phyloP scores from a whole-genome alignment of 1,284 basidiomycete species.

The Irpex rosettiformis region DNA sequence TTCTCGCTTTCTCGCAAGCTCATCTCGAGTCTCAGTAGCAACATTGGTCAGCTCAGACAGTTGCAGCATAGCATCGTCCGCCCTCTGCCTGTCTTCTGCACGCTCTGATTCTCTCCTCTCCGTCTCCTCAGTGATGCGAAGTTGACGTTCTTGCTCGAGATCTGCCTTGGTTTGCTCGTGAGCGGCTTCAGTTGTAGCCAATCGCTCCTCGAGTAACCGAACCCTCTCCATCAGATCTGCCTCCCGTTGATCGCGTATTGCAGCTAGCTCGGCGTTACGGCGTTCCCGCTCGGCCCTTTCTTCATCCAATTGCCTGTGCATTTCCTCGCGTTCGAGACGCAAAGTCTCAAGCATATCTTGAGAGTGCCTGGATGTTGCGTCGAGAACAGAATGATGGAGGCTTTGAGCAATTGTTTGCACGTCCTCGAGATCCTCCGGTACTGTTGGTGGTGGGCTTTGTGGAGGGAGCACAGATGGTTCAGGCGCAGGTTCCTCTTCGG shows the following conservation, averaged over 20 bases:
- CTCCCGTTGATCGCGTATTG: conserved; percentile 42
- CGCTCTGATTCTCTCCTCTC: conserved; percentile 58
- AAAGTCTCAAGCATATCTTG: conserved; percentile 57
- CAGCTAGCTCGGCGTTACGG: conserved; percentile 43
- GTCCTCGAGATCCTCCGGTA: conserved; percentile 15
- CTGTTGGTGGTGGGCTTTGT: conserved; percentile 6
- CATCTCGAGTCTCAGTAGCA: conserved; percentile 58
- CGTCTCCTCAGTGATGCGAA: conserved; percentile 52
- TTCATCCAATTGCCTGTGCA: conserved; percentile 48
- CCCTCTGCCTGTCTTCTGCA: conserved; percentile 51
- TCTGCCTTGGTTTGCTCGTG: conserved; percentile 48
- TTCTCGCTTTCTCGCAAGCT: conserved; percentile 51
- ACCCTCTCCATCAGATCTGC: conserved; percentile 55
- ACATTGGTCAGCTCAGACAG: conserved; percentile 65
- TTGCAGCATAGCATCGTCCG: conserved; percentile 55
- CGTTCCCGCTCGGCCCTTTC: conserved; percentile 49
- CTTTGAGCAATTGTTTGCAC: conserved; percentile 34
- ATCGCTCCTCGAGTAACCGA: conserved; percentile 56
- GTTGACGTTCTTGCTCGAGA: conserved; percentile 50
- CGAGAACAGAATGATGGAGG: conserved; percentile 34
- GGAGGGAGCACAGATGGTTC: not conserved
- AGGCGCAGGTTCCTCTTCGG: not conserved
- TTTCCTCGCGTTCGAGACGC: conserved; percentile 54
- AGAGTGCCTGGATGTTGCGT: conserved; percentile 52
- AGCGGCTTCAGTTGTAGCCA: conserved; percentile 53